Base-by-base conservation (phyloP, 1,284 basidiomycete species). In the Xanthoconium separans region DNA sequence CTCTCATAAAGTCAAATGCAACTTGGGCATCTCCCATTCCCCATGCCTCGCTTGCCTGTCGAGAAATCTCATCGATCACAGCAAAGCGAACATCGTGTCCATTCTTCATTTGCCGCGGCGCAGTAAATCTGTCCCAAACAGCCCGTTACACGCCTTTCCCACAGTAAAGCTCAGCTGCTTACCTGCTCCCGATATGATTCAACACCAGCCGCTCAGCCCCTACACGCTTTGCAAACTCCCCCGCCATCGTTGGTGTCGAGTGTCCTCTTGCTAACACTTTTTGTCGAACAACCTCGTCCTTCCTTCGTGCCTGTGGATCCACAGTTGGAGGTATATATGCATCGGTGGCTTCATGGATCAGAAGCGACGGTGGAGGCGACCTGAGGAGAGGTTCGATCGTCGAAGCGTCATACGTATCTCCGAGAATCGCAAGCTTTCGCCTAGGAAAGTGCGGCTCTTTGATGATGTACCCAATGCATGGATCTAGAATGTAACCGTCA, bases 331-430 rank as follows among this genome's bases (percentile, higher is more conserved):
- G 87, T 34, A 95, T 85, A 59, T 80, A 83, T 1, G 87, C 85
- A 68, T 95, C 93, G 4, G 92, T 95, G 20, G 89, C 86, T 73
- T 96, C 93, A 70, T 96, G 93, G 7, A 87, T 77, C 48, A 85
- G 78, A 11, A 93, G 72, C 12, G 75, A 75, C 3, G 80, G 77
- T 2, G 75, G 62, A 33, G 76, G 75, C 18, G 73, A 69, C 47
- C 70, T 65, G 58, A 84, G 80, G 15, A 90, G 75, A 5, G 82
- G 80, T 12, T 76, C 69, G 53, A 90, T 78, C 2, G 74, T 66
- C 15, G 79, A 77, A 0, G 88, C 77, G 63, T 91, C 84, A 59
- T 73, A 80, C 2, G 89, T 91, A 65, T 93, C 91, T 0, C 82
- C 81, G 2, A 83, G 66, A 55, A 83, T 73, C 15, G 78, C 81